Evolutionary conservation across 306 rosid genomes (phyloP).

Genomic region (Fagus sylvatica): DNA sequence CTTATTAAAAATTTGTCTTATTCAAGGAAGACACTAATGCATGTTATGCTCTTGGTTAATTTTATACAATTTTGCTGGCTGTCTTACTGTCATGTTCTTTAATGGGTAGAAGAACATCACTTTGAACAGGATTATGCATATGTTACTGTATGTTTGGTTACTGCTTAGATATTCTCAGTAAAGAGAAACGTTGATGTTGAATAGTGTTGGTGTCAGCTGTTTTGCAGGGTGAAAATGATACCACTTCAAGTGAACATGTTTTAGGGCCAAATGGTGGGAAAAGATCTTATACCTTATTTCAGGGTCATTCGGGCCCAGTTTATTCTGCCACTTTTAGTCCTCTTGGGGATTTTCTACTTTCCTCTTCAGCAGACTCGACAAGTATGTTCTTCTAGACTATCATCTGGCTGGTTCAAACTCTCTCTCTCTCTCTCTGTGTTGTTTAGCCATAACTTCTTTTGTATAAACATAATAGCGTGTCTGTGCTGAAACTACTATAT

Average conservation of each 20-base stretch:
- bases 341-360: constrained; percentile 79
- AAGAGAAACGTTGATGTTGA: constrained; percentile 15
- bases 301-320: constrained; percentile 98
- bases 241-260: constrained; percentile 55
- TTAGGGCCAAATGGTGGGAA: constrained; percentile 58
- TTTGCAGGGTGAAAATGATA: constrained; percentile 73
- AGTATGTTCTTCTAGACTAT: constrained; percentile 45
- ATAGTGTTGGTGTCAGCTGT: constrained; percentile 56
- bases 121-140: background rate
- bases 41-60: background rate
- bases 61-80: background rate
- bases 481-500: background rate
- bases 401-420: constrained; percentile 11
- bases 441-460: constrained; percentile 11
- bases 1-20: background rate
- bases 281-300: constrained; percentile 76
- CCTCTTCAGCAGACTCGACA: constrained; percentile 92
- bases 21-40: background rate
- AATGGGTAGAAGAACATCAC: background rate
- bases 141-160: background rate
- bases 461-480: constrained; percentile 1
- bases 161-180: constrained; percentile 2
- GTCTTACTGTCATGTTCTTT: background rate
- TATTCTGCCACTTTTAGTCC: constrained; percentile 89
- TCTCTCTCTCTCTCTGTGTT: too few relatives aligned